Base-by-base conservation (phyloP, 352 stramenopile genomes). In the Globisporangium nagaii region DNA sequence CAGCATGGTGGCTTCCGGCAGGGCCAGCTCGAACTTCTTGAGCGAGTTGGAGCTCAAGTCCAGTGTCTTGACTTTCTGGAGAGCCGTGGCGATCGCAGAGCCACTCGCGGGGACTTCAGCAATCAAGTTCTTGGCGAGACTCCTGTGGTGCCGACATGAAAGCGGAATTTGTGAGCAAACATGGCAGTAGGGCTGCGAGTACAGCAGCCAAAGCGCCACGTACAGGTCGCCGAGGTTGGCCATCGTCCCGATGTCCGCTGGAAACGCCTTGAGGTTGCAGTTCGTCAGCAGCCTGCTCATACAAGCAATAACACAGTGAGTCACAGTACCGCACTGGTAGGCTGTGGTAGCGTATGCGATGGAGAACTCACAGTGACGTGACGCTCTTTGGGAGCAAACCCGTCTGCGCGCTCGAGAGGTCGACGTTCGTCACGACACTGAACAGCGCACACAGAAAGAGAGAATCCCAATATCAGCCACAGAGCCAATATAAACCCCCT, bases 111-210 rank as follows among this genome's bases (percentile, higher is more conserved):
- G 72, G 48, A 52, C 45, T 27, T 86, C 50, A 27, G 63, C 27
- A 24, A 90, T 75, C 1, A 39, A 53, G 56, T 88, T 90, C 63
- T 85, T 85, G 19, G 70, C 65, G 1, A 90, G 51, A 43, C 81
- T 75, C 4, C 76, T 88, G 41, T n/a, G 41, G 4, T 39, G 28
- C 37, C 51, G 20, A 48, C 10, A 48, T 35, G 11, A 27, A 49
- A 39, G 13, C 7, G 12, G 13, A 8, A 55, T 42, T 27, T 19
- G 27, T 37, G 2, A 39, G 35, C 12, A 15, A 15, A 57, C 15
- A 17, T 7, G 25, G 22, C n/a, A n/a, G n/a, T n/a, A n/a, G n/a
- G n/a, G n/a, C n/a, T n/a, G n/a, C n/a, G n/a, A n/a, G n/a, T n/a
- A n/a, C n/a, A n/a, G n/a, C n/a, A n/a, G n/a, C n/a, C n/a, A n/a